phyloP scores from a whole-genome alignment of 208 protist species.

The Acanthamoeba rhysodes region DNA sequence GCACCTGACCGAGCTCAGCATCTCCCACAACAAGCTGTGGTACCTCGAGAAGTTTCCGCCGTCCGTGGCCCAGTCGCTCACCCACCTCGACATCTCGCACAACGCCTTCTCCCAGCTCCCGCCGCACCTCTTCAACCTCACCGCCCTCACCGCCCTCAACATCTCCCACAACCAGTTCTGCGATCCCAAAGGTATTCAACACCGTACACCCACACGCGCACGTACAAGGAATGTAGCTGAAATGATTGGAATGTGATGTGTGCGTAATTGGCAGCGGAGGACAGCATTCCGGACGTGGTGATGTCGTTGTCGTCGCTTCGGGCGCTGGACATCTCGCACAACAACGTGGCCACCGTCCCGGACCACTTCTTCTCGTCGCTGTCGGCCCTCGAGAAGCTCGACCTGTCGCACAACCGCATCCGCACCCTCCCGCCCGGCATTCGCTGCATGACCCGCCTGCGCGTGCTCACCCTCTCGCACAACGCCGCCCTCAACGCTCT shows the following conservation, averaged over 20 bases:
- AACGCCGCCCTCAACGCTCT: background rate
- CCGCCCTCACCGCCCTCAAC: constrained; percentile 27
- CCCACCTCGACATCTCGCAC: constrained; percentile 38
- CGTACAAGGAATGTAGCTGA: background rate
- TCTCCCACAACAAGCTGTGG: constrained; percentile 56
- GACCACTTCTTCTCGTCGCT: constrained; percentile 34
- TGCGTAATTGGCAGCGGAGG: background rate
- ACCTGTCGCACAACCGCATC: constrained; percentile 31
- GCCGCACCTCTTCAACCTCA: constrained; percentile 10
- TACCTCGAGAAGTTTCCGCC: constrained; percentile 43
- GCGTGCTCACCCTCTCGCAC: constrained; percentile 30
- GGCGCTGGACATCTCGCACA: constrained; percentile 21
- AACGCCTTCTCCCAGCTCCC: constrained; percentile 65
- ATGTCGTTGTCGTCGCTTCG: constrained; percentile 14
- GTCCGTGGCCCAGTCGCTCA: constrained; percentile 46
- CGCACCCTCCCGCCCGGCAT: background rate
- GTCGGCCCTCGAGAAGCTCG: background rate
- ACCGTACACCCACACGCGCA: background rate
- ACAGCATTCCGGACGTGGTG: background rate
- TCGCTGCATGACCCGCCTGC: background rate
- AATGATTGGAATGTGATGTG: background rate
- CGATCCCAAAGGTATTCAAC: background rate
- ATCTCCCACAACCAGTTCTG: constrained; percentile 37
- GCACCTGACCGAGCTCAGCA: background rate
- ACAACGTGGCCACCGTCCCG: background rate